A percentile compares a stretch with the other conserved stretches of the same genome.
These are phyloP conservation scores for Solanum hybrid DNA, from an alignment of 305 asterid genomes.

Conservation along the genomic window DNA sequence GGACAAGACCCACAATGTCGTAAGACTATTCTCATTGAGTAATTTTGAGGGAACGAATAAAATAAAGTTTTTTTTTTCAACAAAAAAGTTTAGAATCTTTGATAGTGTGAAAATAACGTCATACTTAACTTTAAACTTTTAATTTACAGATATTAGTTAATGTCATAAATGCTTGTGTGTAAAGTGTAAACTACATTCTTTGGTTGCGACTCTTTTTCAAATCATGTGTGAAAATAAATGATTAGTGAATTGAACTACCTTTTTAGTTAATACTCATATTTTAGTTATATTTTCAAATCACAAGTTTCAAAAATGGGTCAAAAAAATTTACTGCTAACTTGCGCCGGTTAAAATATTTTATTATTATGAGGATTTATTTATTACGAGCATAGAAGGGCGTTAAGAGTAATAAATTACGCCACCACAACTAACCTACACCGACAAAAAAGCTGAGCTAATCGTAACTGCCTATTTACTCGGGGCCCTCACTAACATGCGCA, in stretches of 20 bases:
- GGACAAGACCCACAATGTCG: not conserved
- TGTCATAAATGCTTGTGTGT: too few relatives aligned
- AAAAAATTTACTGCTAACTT: not conserved
- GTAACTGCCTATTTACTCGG: slow-evolving; percentile 62
- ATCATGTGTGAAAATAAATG: not conserved
- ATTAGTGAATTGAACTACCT: not conserved
- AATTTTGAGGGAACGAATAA: not conserved
- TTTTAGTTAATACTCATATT: not conserved
- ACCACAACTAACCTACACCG: slow-evolving; percentile 39
- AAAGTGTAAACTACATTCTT: not conserved
- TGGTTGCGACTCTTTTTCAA: accelerated
- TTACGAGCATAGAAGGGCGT: not conserved
- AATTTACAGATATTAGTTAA: not conserved
- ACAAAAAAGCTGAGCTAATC: slow-evolving; percentile 41
- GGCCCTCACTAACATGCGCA: slow-evolving; percentile 46
- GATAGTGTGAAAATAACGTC: not conserved
- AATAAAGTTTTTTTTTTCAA: not conserved
- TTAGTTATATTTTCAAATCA: not conserved
- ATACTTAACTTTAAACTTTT: not conserved
- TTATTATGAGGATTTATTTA: not conserved
- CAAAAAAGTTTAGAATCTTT: not conserved
- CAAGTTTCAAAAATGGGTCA: not conserved
- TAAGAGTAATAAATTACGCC: slow-evolving; percentile 8
- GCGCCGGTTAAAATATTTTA: not conserved
- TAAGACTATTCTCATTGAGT: not conserved